phyloP scores from a whole-genome alignment of 305 asterid genomes.

The Fraxinus angustifolia region DNA sequence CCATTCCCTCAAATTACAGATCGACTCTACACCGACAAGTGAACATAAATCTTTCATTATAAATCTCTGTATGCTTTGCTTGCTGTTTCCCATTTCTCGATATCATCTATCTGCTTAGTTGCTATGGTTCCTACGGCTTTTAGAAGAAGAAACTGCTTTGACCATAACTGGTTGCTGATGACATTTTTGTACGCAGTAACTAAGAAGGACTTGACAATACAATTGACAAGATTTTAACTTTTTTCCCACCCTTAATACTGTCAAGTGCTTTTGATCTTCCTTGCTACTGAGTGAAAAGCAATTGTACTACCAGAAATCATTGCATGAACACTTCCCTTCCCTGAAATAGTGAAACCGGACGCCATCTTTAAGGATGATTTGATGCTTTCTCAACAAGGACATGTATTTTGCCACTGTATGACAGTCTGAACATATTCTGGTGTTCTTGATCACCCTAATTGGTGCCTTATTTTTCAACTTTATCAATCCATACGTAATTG shows the following conservation, averaged over 20 bases:
- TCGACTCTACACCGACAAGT: background rate
- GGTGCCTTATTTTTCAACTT: conserved; percentile 21
- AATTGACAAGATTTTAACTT: background rate
- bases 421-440: conserved; percentile 43
- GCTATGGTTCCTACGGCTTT: background rate
- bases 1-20: background rate
- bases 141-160: background rate
- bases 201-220: background rate
- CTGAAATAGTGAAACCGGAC: conserved; percentile 39
- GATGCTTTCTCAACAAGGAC: conserved; percentile 34
- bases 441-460: conserved; percentile 36
- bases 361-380: conserved; percentile 41
- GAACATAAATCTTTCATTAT: background rate
- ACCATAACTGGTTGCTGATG: background rate
- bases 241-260: background rate
- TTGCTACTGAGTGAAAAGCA: background rate
- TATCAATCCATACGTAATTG: conserved; percentile 42
- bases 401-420: conserved; percentile 37
- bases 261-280: background rate
- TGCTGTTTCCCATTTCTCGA: background rate
- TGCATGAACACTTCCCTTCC: conserved; percentile 42
- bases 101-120: background rate
- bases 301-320: conserved; percentile 35
- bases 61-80: background rate
- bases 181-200: background rate